Evolutionary conservation across 2,329 filamentous ascomycete genomes (phyloP).

Genomic region (Phaeosphaeriaceae sp.): DNA sequence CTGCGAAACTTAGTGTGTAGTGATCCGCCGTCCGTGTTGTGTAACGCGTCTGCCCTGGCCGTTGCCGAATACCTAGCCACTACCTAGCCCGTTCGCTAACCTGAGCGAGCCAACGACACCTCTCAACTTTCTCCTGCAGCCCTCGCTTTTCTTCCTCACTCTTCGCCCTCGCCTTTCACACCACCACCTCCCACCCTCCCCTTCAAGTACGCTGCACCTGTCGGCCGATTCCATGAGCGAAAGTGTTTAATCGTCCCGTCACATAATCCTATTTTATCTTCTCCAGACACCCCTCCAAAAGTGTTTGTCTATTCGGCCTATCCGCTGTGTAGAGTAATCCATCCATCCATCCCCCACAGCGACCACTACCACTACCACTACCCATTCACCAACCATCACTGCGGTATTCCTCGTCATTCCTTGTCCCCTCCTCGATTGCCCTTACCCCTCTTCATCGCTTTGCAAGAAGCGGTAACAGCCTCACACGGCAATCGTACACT

Average conservation of each 20-base stretch:
- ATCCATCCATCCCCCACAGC: constrained; percentile 14
- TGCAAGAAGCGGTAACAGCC: background rate
- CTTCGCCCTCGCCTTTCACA: too few relatives aligned
- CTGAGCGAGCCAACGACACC: constrained; percentile 23
- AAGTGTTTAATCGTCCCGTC: constrained; percentile 34
- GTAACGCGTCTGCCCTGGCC: constrained; percentile 22
- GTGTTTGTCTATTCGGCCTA: constrained; percentile 48
- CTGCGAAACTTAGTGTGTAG: constrained; percentile 3
- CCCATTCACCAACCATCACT: too few relatives aligned
- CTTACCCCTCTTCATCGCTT: background rate
- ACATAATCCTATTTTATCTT: constrained; percentile 48
- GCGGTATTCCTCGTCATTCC: too few relatives aligned
- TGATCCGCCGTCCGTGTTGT: constrained; percentile 18
- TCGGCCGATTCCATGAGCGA: constrained; percentile 32
- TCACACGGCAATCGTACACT: too few relatives aligned
- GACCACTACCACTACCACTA: background rate
- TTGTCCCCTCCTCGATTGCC: constrained; percentile 9
- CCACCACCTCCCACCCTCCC: too few relatives aligned
- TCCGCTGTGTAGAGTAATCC: constrained; percentile 43
- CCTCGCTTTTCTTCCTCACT: constrained; percentile 18
- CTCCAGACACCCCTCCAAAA: constrained; percentile 39
- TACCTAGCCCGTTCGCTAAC: constrained; percentile 17
- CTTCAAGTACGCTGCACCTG: constrained; percentile 23
- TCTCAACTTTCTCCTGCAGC: constrained; percentile 12
- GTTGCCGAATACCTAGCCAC: constrained; percentile 7